A percentile compares a stretch with the other conserved stretches of the same genome.
Evolutionary conservation across 2,329 filamentous ascomycete species (phyloP).

Genomic region (Pleoardoris graminearum): DNA sequence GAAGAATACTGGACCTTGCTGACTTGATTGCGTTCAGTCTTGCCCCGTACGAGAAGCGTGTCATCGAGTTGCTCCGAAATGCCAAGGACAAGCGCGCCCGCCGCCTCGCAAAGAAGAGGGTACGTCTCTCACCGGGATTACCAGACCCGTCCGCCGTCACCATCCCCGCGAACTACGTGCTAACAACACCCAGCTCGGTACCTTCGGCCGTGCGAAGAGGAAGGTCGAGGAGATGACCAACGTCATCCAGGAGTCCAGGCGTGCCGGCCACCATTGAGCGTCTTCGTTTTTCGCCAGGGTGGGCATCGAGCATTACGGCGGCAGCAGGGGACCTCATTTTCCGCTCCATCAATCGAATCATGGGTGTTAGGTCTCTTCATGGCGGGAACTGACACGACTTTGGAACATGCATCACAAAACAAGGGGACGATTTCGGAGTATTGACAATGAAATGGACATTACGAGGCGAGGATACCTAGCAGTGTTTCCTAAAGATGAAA

Average conservation of each 20-base stretch:
- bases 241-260: conserved; percentile 95
- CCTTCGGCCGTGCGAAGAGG: conserved; percentile 96
- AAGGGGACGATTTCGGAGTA: conserved; percentile 41
- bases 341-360: conserved; percentile 31
- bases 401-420: conserved; percentile 35
- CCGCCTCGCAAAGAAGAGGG: conserved; percentile 99
- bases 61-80: conserved; percentile 99
- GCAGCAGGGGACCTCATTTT: conserved; percentile 30
- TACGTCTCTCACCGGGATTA: conserved; percentile 54
- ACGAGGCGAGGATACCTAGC: conserved; percentile 35
- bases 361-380: conserved; percentile 42
- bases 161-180: conserved; percentile 15
- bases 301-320: conserved; percentile 28
- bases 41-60: conserved; percentile 81
- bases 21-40: conserved; percentile 39
- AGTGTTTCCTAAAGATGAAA: conserved; percentile 42
- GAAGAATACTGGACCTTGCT: conserved; percentile 5
- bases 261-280: conserved; percentile 68
- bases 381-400: conserved; percentile 36
- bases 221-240: conserved; percentile 99
- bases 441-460: conserved; percentile 38
- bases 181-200: conserved; percentile 73
- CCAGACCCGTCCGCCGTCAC: conserved; percentile 1
- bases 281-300: conserved; percentile 21
- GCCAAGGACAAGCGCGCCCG: conserved; percentile 98